Percentiles rank a stretch among this genome's conserved stretches.
These are phyloP conservation scores for Syncephalastrum sp. DNA, from an alignment of 371 early-diverging fungal genomes.

Conservation along the genomic window DNA sequence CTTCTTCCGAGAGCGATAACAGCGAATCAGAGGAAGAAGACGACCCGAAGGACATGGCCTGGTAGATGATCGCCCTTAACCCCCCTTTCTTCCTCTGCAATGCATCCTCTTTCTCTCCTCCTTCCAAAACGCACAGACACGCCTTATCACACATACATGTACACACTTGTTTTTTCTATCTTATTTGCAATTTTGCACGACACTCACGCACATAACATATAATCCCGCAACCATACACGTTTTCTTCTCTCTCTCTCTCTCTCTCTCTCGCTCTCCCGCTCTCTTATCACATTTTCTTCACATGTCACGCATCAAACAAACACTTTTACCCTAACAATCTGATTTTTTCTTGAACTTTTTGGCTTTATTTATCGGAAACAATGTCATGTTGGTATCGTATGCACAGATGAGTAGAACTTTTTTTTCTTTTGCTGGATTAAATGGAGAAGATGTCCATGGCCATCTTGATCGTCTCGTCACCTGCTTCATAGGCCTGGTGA, in stretches of 20 bases:
- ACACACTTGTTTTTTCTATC: not conserved
- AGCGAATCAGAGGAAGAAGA: slow-evolving; percentile 34
- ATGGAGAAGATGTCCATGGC: slow-evolving; percentile 16
- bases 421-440: not conserved
- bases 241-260: slow-evolving; percentile 2
- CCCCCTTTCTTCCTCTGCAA: not conserved
- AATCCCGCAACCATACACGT: not conserved
- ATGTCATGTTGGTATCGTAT: too few relatives aligned
- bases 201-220: slow-evolving; percentile 1
- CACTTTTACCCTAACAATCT: too few relatives aligned
- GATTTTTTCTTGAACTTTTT: too few relatives aligned
- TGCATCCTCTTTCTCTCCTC: slow-evolving; percentile 3
- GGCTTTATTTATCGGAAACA: too few relatives aligned
- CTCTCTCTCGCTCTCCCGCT: not conserved
- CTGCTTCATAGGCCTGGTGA: slow-evolving; percentile 5
- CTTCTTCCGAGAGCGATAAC: slow-evolving; percentile 26
- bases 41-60: slow-evolving; percentile 41
- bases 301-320: too few relatives aligned
- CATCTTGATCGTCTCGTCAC: slow-evolving; percentile 9
- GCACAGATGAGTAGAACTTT: too few relatives aligned
- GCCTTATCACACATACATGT: too few relatives aligned
- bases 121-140: too few relatives aligned
- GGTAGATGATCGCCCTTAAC: slow-evolving; percentile 20
- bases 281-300: not conserved
- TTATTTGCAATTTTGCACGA: not conserved